Evolutionary conservation across 257 asterid species (phyloP).

Genomic region (Solanum dulcamara): DNA sequence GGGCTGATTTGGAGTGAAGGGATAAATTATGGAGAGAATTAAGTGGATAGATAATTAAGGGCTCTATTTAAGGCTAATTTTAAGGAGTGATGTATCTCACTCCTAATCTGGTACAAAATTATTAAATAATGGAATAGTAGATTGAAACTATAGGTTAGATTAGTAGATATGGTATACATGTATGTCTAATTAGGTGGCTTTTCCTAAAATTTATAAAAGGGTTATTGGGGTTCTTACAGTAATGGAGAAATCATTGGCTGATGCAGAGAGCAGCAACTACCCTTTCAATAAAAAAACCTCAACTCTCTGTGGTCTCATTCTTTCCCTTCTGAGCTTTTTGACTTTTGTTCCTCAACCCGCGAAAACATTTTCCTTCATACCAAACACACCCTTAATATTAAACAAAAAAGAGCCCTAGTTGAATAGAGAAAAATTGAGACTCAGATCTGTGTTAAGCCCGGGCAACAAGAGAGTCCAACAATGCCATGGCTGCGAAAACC

Average conservation of each 20-base stretch:
- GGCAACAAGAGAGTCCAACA: neutral
- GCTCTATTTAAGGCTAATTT: no score
- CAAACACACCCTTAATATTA: neutral
- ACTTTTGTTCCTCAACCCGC: neutral
- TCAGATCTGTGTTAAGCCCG: conserved; percentile 1
- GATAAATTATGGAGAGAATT: no score
- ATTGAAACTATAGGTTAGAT: neutral
- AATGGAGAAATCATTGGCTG: conserved; percentile 7
- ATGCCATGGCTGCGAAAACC: conserved; percentile 28
- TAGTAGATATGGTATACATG: neutral
- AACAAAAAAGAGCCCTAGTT: neutral
- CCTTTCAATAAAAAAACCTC: conserved; percentile 3
- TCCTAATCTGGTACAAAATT: no score
- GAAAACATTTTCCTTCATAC: neutral
- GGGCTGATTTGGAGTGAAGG: no score
- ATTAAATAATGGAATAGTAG: no score
- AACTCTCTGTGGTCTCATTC: neutral
- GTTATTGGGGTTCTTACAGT: neutral
- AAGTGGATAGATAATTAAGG: no score
- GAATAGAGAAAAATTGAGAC: neutral
- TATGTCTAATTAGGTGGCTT: neutral
- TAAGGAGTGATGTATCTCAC: no score
- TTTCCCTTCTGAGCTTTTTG: neutral
- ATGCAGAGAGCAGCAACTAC: conserved; percentile 23
- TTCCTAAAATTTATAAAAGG: neutral